Evolutionary conservation across 2,329 filamentous ascomycete species (phyloP), one percentile per base, ranked within the genome.

Genomic region (Thielaviopsis punctulata): DNA sequence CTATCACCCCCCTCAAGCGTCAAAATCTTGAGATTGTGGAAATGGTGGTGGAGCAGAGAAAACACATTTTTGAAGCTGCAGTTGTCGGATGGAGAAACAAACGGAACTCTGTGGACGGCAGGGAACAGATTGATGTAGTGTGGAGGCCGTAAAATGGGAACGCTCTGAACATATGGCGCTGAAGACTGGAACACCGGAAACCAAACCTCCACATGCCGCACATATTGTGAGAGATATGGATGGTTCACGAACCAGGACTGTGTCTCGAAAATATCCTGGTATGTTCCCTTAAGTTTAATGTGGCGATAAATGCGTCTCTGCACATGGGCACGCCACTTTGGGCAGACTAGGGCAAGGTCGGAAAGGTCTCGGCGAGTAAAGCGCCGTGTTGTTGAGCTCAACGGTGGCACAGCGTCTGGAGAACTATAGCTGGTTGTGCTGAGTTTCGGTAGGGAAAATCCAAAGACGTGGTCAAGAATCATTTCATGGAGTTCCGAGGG

Each of bases 1-100:
- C 82, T 76, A 62, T 87, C 81, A 3, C 84, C 83, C n/a, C 82
- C 84, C 63, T 87, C 82, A 15, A 87, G 68, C 0, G 83, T 87
- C 60, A 88, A 67, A 36, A 86, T 77, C 56, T 73, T 75, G 1
- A 76, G 75, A 51, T 77, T 70, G 0, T 79, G 75, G 41, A 85
- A 77, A 10, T 73, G 71, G 24, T 67, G 67, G 48, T 70, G 66
- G 18, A 86, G 70, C 55, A 84, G 82, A 49, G 68, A 66, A 57
- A 87, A 85, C 1, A 83, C 79, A 56, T 85, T 80, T 50, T 84
- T 77, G 45, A 87, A 64, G 0, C 80, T 79, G 57, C 80, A 82
- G 61, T 86, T 86, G 59, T 83, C 76, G 9, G 45, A 25, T 23
- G 49, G 49, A 3, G 49, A 33, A 25, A 33, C 23, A 25, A 71